Conservation (phyloP, 192 early-diverging fungal genomes). For the Coemansia umbellata region DNA sequence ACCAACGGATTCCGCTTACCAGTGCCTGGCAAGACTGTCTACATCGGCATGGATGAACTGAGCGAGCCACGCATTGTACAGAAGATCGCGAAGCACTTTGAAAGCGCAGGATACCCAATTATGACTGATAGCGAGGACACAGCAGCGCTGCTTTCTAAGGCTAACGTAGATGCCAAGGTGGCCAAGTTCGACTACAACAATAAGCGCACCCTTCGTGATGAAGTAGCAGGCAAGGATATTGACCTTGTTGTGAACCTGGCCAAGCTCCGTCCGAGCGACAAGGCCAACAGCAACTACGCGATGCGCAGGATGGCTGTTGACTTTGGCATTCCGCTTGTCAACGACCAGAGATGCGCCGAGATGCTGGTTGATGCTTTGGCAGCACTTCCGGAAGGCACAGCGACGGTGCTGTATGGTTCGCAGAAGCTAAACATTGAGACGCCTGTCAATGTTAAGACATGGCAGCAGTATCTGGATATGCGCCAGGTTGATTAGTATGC, state of each 20-base stretch:
- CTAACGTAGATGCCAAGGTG: conserved; percentile 28
- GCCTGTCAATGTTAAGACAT: conserved; percentile 65
- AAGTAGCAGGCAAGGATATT: conserved; percentile 58
- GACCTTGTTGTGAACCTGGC: conserved; percentile 72
- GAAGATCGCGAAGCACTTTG: conserved; percentile 62
- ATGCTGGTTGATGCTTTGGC: conserved; percentile 85
- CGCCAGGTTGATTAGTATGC: conserved; percentile 32
- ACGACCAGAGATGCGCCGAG: conserved; percentile 89
- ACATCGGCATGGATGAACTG: conserved; percentile 72
- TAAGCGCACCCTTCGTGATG: conserved; percentile 57
- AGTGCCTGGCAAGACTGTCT: conserved; percentile 52
- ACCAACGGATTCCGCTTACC: conserved; percentile 93
- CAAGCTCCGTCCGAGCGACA: conserved; percentile 59
- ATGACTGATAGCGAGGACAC: conserved; percentile 64
- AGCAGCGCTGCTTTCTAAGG: conserved; percentile 45
- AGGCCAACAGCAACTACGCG: conserved; percentile 65
- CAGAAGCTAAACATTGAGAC: conserved; percentile 39
- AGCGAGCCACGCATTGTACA: conserved; percentile 66
- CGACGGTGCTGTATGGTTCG: conserved; percentile 21
- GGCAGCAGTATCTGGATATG: conserved; percentile 65
- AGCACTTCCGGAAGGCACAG: conserved; percentile 47
- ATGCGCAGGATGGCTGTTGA: conserved; percentile 94
- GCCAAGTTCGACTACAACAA: conserved; percentile 51
- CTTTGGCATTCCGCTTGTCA: conserved; percentile 92
- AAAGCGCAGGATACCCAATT: conserved; percentile 63